Evolutionary conservation across 768 basidiomycete species (phyloP).

Genomic region (Mrakia gelida): DNA sequence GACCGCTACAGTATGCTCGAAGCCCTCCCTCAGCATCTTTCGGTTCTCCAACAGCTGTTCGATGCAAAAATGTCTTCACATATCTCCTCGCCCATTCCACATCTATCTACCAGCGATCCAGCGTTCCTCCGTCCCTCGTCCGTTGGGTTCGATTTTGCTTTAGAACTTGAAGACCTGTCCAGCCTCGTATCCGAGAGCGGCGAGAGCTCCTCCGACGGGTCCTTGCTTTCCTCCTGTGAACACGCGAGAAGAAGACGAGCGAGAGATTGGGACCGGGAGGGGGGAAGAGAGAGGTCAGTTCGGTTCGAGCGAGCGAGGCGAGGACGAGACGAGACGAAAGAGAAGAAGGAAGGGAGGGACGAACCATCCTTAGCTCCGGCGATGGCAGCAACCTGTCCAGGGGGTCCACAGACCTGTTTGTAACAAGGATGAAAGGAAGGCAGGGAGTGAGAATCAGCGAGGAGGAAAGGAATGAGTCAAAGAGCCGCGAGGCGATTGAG

Average conservation of each 20-base stretch:
- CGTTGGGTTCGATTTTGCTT: background rate
- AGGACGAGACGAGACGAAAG: background rate
- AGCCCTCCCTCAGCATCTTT: no score
- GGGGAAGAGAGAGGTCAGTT: no score
- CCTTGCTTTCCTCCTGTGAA: slow-evolving; percentile 58
- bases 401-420: slow-evolving; percentile 25
- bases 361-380: slow-evolving; percentile 79
- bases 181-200: slow-evolving; percentile 76
- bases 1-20: no score
- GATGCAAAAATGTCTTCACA: no score
- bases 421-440: slow-evolving; percentile 46
- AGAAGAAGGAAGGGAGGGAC: background rate
- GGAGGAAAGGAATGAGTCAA: no score
- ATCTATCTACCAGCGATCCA: no score
- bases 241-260: background rate
- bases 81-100: no score
- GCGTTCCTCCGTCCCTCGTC: no score
- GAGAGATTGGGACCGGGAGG: no score
- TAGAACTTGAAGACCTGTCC: slow-evolving; percentile 67
- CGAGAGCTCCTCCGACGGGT: slow-evolving; percentile 68
- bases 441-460: background rate
- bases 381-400: slow-evolving; percentile 58
- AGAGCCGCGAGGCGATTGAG: background rate
- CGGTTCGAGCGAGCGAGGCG: background rate
- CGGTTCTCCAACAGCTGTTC: no score